These are phyloP conservation scores for Marasmius fiardii DNA, from an alignment of 1,284 basidiomycete genomes.

Conservation along the genomic window DNA sequence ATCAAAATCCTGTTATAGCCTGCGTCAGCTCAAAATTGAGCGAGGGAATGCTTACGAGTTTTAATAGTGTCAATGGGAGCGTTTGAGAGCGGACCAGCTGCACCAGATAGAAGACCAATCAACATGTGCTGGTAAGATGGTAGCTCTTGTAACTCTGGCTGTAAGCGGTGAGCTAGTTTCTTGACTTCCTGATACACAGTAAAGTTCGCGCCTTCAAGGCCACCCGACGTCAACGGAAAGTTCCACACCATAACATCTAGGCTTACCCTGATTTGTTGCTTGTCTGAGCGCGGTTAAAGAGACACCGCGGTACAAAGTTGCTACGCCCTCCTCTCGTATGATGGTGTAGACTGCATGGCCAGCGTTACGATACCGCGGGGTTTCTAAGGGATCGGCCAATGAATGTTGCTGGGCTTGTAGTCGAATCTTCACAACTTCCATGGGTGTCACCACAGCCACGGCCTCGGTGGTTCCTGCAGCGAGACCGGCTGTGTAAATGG, in stretches of 20 bases:
- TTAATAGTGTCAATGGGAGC: constrained; percentile 98
- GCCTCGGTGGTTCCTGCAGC: constrained; percentile 95
- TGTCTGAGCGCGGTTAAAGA: constrained; percentile 91
- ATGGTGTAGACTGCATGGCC: constrained; percentile 97
- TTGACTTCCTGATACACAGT: constrained; percentile 98
- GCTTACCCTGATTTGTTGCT: constrained; percentile 94
- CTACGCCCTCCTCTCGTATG: constrained; percentile 87
- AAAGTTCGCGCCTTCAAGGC: constrained; percentile 83
- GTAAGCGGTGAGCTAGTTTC: constrained; percentile 71
- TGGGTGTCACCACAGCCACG: constrained; percentile 92
- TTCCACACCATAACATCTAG: neutral
- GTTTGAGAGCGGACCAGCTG: constrained; percentile 96
- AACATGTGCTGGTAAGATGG: constrained; percentile 95
- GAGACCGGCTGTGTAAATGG: constrained; percentile 67
- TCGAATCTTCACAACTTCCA: constrained; percentile 99
- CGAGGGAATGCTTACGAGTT: constrained; percentile 62
- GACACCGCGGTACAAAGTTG: constrained; percentile 91
- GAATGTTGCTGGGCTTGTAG: constrained; percentile 98
- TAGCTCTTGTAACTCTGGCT: constrained; percentile 74
- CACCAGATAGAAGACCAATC: constrained; percentile 94
- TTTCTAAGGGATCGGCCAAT: constrained; percentile 92
- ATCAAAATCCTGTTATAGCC: constrained; percentile 4
- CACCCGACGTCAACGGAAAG: constrained; percentile 11
- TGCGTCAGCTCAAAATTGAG: constrained; percentile 2
- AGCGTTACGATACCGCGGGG: constrained; percentile 94